Conservation (phyloP, 1,284 basidiomycete genomes). For the Sporisorium reilianum region DNA sequence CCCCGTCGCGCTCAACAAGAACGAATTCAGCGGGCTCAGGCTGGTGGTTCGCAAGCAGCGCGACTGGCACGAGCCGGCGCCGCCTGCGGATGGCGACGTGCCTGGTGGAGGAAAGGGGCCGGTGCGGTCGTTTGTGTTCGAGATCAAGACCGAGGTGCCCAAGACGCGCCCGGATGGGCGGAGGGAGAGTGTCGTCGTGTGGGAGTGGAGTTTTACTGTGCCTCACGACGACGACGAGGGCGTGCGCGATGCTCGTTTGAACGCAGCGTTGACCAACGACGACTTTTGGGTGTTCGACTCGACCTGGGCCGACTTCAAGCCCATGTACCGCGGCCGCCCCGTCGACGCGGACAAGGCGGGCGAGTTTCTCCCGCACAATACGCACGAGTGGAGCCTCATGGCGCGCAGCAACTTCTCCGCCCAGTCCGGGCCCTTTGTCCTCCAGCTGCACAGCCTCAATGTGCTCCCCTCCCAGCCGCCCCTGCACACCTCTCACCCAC, state of each 20-base stretch:
- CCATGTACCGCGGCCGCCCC: conserved; percentile 71
- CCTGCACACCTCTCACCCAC: not conserved
- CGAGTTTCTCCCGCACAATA: conserved; percentile 40
- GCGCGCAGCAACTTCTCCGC: conserved; percentile 57
- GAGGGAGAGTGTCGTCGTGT: conserved; percentile 70
- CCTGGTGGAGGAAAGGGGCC: conserved; percentile 44
- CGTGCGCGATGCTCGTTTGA: conserved; percentile 5
- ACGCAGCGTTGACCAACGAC: conserved; percentile 20
- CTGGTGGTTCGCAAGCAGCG: conserved; percentile 40
- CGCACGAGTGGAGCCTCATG: conserved; percentile 61
- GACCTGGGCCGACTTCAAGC: conserved; percentile 70
- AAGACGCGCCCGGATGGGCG: conserved; percentile 67
- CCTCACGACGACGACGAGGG: conserved; percentile 16
- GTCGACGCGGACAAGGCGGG: conserved; percentile 51
- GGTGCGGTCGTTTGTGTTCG: conserved; percentile 69
- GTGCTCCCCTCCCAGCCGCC: conserved; percentile 22
- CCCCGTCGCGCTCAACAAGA: conserved; percentile 34
- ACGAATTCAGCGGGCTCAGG: conserved; percentile 36
- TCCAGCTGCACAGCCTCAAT: conserved; percentile 44
- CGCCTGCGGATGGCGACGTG: conserved; percentile 15
- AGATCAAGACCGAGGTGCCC: conserved; percentile 70
- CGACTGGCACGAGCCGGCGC: conserved; percentile 16
- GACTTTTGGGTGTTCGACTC: conserved; percentile 59
- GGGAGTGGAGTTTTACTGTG: conserved; percentile 70
- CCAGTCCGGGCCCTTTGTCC: conserved; percentile 50